phyloP scores from a whole-genome alignment of 805 yeast species.

The Candida anglica region DNA sequence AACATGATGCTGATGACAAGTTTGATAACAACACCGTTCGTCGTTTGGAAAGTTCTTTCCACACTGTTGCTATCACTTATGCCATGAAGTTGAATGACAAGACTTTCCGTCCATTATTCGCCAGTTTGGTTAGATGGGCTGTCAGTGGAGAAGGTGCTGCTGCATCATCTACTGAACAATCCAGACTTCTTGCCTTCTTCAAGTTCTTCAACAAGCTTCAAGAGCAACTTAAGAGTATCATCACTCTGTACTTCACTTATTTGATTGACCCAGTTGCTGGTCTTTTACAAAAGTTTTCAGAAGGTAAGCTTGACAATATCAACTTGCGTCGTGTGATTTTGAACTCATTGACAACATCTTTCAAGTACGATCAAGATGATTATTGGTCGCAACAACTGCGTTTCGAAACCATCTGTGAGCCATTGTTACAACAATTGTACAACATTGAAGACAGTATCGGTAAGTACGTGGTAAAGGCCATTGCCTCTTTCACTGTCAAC shows the following conservation, averaged over 20 bases:
- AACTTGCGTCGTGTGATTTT: conserved; percentile 71
- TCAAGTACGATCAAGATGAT: conserved; percentile 87
- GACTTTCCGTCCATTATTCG: conserved; percentile 88
- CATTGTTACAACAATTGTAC: conserved; percentile 62
- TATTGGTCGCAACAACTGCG: conserved; percentile 90
- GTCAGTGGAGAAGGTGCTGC: conserved; percentile 67
- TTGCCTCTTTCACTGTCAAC: conserved; percentile 68
- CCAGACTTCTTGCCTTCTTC: conserved; percentile 72
- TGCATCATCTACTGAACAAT: conserved; percentile 37
- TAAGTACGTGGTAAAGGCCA: conserved; percentile 72
- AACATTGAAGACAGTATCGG: conserved; percentile 74
- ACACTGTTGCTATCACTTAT: conserved; percentile 65
- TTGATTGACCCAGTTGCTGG: conserved; percentile 67
- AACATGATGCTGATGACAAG: conserved; percentile 32
- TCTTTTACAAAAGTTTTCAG: conserved; percentile 48
- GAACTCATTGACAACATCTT: conserved; percentile 72
- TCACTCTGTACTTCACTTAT: conserved; percentile 85
- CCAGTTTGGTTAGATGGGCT: conserved; percentile 86
- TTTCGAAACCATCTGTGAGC: conserved; percentile 64
- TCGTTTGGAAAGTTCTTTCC: conserved; percentile 75
- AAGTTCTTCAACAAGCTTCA: conserved; percentile 83
- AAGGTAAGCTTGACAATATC: conserved; percentile 36
- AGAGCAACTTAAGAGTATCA: conserved; percentile 77
- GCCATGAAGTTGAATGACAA: conserved; percentile 93
- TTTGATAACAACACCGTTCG: conserved; percentile 72